Base-by-base conservation (phyloP, 768 basidiomycete genomes). In the Vararia minispora region DNA sequence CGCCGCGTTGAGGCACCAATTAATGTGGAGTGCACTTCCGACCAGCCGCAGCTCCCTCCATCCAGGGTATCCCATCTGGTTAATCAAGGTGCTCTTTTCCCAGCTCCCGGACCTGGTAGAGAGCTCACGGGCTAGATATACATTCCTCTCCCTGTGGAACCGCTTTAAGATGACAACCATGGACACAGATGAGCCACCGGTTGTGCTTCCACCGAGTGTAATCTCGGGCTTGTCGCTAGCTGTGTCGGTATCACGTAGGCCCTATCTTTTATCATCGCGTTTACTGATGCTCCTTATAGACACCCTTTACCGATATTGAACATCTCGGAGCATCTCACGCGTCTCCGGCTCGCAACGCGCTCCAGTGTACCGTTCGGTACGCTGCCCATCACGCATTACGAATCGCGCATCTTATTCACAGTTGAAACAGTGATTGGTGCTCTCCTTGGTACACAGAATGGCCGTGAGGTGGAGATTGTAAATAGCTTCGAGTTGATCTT, bases 271-370 rank as follows among this genome's bases (percentile, higher is more conserved):
- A 11, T 21, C 7, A 21, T 17, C 33, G 41, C 42, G 44, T 34
- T 56, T 33, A 52, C 49, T 51, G 50, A 53, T 27, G 46, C 29
- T 10, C 16, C 48, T 48, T 57, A 24, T 53, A 98, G 92, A 39
- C 95, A 98, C 58, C 94, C 95, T 26, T 71, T 98, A 11, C 90
- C 95, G 8, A 90, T 99, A 54, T 71, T 99, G 45, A 95, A 91
- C 59, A 83, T 98, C 52, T 95, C 92, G 1, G 95, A 98, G 53
- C 94, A 98, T 62, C 70, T 86, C 52, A 94, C 87, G 29, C 74
- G 95, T 45, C 64, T 79, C 41, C 80, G 80, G 50, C 70, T 97
- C 10, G 82, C 90, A 57, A 74, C 69, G 28, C 70, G 69, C 41
- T 63, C 66, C 13, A 55, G 59, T 35, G 57, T 65, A 34, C 84